phyloP scores from a whole-genome alignment of 2,329 filamentous ascomycete species.

The Cladophialophora bantiana region DNA sequence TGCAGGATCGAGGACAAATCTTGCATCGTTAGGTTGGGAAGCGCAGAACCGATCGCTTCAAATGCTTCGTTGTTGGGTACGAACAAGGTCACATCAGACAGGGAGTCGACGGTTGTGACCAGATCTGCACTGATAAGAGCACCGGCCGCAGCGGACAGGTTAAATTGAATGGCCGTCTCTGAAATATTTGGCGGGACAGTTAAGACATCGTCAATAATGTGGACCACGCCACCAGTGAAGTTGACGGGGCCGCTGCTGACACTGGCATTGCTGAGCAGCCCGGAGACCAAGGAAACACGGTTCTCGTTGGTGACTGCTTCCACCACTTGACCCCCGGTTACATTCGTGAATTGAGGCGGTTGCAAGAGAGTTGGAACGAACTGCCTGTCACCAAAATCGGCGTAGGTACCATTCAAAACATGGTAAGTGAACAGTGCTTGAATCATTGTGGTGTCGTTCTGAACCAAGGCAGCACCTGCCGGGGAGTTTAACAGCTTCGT shows the following conservation, averaged over 20 bases:
- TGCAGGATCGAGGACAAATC: constrained; percentile 62
- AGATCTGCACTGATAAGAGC: constrained; percentile 54
- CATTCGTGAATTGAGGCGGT: constrained; percentile 61
- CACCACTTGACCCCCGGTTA: constrained; percentile 67
- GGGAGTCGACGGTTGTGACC: constrained; percentile 24
- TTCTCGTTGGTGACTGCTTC: constrained; percentile 51
- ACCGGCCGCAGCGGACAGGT: constrained; percentile 57
- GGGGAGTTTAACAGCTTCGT: constrained; percentile 47
- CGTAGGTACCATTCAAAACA: constrained; percentile 61
- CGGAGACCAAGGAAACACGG: constrained; percentile 60
- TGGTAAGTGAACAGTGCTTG: constrained; percentile 64
- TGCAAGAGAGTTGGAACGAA: constrained; percentile 60
- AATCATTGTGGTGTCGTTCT: constrained; percentile 38
- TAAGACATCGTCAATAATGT: constrained; percentile 60
- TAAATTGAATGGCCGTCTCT: constrained; percentile 50
- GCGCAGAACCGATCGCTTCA: constrained; percentile 61
- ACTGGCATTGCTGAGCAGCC: constrained; percentile 57
- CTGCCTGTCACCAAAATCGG: constrained; percentile 40
- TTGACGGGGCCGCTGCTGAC: constrained; percentile 58
- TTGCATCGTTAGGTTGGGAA: constrained; percentile 56
- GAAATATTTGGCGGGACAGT: constrained; percentile 55
- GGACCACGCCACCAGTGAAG: constrained; percentile 57
- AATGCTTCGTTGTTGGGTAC: constrained; percentile 69
- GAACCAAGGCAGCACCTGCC: constrained; percentile 41
- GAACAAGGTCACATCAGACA: constrained; percentile 67